Evolutionary conservation across 306 rosid genomes (phyloP).

Genomic region (Pyrus communis): DNA sequence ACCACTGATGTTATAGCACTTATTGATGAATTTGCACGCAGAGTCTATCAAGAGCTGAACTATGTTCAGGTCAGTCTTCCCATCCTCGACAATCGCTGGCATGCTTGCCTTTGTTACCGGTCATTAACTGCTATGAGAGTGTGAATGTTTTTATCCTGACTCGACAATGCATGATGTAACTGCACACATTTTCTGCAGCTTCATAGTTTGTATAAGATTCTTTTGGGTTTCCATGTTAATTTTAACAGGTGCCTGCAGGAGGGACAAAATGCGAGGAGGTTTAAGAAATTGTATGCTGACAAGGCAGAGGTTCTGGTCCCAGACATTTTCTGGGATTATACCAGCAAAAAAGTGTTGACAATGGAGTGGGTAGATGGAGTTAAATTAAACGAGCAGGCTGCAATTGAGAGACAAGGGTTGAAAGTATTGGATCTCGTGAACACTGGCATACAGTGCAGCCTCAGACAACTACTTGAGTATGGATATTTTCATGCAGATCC

Average conservation of each 20-base stretch:
- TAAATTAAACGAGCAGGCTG: slow-evolving; percentile 81
- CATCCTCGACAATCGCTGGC: background rate
- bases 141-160: background rate
- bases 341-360: slow-evolving; percentile 76
- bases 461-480: slow-evolving; percentile 84
- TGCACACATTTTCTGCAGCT: background rate
- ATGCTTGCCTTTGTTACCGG: background rate
- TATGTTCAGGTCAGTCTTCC: slow-evolving; percentile 79
- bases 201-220: slow-evolving; percentile 11
- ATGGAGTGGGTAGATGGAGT: slow-evolving; percentile 97
- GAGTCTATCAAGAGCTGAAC: slow-evolving; percentile 96
- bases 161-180: background rate
- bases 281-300: slow-evolving; percentile 89
- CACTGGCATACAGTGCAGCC: slow-evolving; percentile 88
- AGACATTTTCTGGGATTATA: slow-evolving; percentile 86
- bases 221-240: slow-evolving; percentile 71
- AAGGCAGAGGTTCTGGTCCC: slow-evolving; percentile 82
- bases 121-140: background rate
- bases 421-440: slow-evolving; percentile 81
- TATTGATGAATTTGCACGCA: slow-evolving; percentile 79
- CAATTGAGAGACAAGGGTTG: slow-evolving; percentile 83
- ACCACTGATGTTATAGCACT: slow-evolving; percentile 81
- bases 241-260: slow-evolving; percentile 93
- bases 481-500: slow-evolving; percentile 99
- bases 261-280: slow-evolving; percentile 86